A percentile compares a stretch with the other conserved stretches of the same genome.
Conservation (phyloP, 148 eudicot species). For the Nepenthes gracilis region DNA sequence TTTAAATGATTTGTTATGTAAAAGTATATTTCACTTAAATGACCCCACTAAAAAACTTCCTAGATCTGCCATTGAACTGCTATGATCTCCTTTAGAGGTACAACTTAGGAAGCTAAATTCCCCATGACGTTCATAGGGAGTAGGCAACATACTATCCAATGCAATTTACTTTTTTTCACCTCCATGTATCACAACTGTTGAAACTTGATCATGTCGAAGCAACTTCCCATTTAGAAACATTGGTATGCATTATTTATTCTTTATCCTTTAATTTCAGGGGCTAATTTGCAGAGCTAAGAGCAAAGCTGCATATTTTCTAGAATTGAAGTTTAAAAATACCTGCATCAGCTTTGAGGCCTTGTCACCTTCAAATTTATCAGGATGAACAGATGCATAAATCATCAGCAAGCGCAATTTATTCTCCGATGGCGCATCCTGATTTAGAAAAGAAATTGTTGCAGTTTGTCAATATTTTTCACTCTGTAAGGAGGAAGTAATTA, state of each 20-base stretch:
- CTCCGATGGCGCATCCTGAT: constrained; percentile 52
- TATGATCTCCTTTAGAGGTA: no score
- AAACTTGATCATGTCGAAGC: no score
- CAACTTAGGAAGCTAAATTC: no score
- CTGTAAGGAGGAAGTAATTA: neutral
- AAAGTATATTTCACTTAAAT: no score
- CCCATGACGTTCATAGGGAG: no score
- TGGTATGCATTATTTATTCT: neutral
- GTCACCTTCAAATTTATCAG: constrained; percentile 98
- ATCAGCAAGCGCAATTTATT: constrained; percentile 79
- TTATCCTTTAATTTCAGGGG: neutral
- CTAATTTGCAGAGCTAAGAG: neutral
- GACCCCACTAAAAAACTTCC: no score
- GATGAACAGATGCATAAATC: constrained; percentile 79
- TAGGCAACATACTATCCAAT: no score
- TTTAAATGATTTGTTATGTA: no score
- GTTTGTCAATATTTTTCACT: neutral
- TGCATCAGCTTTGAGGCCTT: constrained; percentile 91
- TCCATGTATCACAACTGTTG: no score
- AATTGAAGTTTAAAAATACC: constrained; percentile 26
- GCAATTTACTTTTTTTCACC: no score
- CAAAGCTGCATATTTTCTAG: neutral
- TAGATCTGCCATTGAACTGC: no score
- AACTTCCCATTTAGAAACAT: no score
- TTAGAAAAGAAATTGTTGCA: constrained; percentile 1